Base-by-base conservation (phyloP, 163 green algal genomes). In the Trebouxiophyceae sp. region DNA sequence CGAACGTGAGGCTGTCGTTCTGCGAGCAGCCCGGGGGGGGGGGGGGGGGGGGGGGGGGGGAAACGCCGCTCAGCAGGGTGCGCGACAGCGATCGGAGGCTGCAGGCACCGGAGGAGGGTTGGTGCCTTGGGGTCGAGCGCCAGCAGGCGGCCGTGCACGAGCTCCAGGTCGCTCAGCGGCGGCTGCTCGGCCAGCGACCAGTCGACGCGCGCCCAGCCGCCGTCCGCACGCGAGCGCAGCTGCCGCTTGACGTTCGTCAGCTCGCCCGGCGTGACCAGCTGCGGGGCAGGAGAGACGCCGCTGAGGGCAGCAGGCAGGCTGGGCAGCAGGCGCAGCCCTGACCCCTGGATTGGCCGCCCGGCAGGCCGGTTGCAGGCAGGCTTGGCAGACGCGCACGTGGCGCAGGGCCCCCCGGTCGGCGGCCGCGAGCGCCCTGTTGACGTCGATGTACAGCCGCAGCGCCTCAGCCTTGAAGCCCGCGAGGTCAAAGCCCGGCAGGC, bases 141-240 rank as follows among this genome's bases (percentile, higher is more conserved):
- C 31, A 85, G 77, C 20, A 85, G 62, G 28, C 78, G 68, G n/a
- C 64, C 78, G 22, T 81, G 76, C 20, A 85, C 63, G 2, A 79
- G 44, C 23, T 77, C 61, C 54, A 79, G 12, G 32, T 77, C 31
- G 2, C 60, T 57, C 12, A 73, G 65, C 23, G 6, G n/a, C 20
- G 54, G 68, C 30, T 63, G 33, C 44, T 76, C 27, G 2, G 32
- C 39, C 45, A 86, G 45, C 5, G 58, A 59, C 79, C 79, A 86
- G 16, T 68, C 56, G 44, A 84, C 74, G 19, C 68, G 44, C 4
- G 59, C 39, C 79, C 77, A 84, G 8, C 71, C 74, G 7, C 67
- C 77, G 2, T 80, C 74, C 65, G 81, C 70, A 26, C 79, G 68
- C 44, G 65, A 33, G 55, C 77, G 75, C 23, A 86, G 60, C 71